Base-by-base conservation (phyloP, 2,329 filamentous ascomycete species). In the Monosporascus sp. region DNA sequence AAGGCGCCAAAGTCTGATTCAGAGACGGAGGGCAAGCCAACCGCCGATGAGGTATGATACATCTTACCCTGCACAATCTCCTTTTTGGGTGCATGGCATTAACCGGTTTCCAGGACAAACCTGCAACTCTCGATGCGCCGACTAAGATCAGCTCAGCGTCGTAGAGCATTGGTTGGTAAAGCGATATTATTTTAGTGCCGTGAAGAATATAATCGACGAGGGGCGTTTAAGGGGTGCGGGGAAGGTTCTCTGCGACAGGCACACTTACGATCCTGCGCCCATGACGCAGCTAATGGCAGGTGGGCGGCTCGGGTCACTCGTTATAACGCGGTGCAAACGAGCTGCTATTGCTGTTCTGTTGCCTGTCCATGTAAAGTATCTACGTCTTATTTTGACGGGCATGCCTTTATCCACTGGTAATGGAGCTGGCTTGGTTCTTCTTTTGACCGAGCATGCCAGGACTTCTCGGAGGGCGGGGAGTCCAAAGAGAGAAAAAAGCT, bases 21-120 rank as follows among this genome's bases (percentile, higher is more conserved):
- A 7, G 42, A 46, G 42, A 46, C 22, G 9, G 42, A 55, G 42
- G 55, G 62, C 41, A 64, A 60, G 51, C 27, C 59, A 18, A 57
- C 56, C n/a, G 55, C 67, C n/a, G 66, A 71, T 49, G 68, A 73
- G 60, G 68, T 66, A 61, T 22, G 56, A 53, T 5, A 34, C 11
- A 18, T 53, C 18, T 8, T 37, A 5, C 18, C n/a, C 17, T 24
- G 14, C 17, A 24, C 8, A 18, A 31, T 31, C 20, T 8, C 7
- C 31, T 17, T 22, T 17, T 24, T 22, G 24, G 6, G 7, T 31
- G 45, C 47, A 41, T 20, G n/a, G 44, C 46, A 22, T 54, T 61
- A 51, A 59, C 34, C 47, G 6, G 20, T 6, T 9, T n/a, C 36
- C 31, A 61, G 59, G 50, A 51, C 18, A 41, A 45, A 15, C 54